Percentiles rank a stretch among this genome's conserved stretches.
These are phyloP conservation scores for Scheffersomyces titani DNA, from an alignment of 1,139 yeast species.

Conservation along the genomic window DNA sequence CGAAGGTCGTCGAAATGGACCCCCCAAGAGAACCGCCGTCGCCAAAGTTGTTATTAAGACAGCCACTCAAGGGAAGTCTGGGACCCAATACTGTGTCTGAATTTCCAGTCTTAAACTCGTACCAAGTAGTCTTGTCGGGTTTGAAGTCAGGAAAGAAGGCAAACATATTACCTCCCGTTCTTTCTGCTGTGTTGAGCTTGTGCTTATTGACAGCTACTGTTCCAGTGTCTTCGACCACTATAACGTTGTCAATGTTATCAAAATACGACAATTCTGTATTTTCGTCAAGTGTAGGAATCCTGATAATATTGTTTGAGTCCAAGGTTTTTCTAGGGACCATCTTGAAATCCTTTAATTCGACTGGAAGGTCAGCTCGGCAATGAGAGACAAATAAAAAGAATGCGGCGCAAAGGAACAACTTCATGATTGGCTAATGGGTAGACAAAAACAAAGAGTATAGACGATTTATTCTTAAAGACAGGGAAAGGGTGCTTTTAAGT, in stretches of 20 bases:
- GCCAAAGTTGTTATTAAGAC: slow-evolving; percentile 19
- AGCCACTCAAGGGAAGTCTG: slow-evolving; percentile 18
- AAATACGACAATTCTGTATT: slow-evolving; percentile 6
- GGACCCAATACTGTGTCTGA: slow-evolving; percentile 10
- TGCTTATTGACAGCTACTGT: slow-evolving; percentile 16
- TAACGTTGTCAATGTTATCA: slow-evolving; percentile 11
- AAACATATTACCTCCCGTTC: slow-evolving; percentile 14
- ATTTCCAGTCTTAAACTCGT: slow-evolving; percentile 12
- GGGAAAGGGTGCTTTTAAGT: background rate
- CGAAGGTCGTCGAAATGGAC: slow-evolving; percentile 14
- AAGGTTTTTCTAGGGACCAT: slow-evolving; percentile 6
- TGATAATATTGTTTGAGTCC: slow-evolving; percentile 8
- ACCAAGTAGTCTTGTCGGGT: slow-evolving; percentile 13
- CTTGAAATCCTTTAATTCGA: slow-evolving; percentile 4
- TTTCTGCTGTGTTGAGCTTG: slow-evolving; percentile 17
- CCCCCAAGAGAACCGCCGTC: slow-evolving; percentile 22
- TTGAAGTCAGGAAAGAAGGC: slow-evolving; percentile 5
- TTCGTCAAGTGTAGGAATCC: background rate
- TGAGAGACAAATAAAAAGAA: background rate
- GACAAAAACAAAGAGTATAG: too few species aligned
- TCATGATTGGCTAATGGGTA: background rate
- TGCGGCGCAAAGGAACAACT: background rate
- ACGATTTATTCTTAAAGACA: too few species aligned
- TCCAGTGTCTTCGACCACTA: slow-evolving; percentile 11
- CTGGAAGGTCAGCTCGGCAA: background rate